A percentile compares a stretch with the other conserved stretches of the same genome.
Evolutionary conservation across 495 filamentous ascomycete species (phyloP).

Genomic region (Apodospora peruviana): DNA sequence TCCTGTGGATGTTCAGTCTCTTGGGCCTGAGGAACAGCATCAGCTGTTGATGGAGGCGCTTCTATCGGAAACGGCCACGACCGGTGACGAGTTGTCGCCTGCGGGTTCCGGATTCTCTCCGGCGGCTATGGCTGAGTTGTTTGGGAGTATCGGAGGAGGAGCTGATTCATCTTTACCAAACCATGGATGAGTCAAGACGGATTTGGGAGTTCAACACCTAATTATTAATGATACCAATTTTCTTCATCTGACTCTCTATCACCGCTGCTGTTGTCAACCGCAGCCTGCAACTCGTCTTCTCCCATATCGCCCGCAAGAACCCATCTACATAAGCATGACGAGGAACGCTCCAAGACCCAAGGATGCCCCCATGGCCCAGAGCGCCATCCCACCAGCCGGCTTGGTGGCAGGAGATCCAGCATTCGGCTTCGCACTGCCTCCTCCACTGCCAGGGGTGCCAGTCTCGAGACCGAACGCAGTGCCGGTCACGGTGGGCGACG

Average conservation of each 20-base stretch:
- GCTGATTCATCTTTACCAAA: too few species aligned
- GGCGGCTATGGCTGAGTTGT: background rate
- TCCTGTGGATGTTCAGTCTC: too few species aligned
- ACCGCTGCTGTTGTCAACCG: too few species aligned
- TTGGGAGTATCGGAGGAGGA: too few species aligned
- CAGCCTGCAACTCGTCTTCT: background rate
- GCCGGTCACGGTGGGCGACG: background rate
- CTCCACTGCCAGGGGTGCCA: background rate
- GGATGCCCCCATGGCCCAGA: background rate
- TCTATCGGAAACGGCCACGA: background rate
- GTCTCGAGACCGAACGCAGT: background rate
- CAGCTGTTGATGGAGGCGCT: background rate
- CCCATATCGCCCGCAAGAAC: background rate
- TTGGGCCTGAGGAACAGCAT: background rate
- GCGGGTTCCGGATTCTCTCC: background rate
- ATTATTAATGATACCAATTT: too few species aligned
- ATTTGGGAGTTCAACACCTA: too few species aligned
- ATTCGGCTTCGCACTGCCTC: background rate
- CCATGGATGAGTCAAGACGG: too few species aligned
- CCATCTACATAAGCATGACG: background rate
- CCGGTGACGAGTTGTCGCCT: background rate
- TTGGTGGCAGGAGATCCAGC: background rate
- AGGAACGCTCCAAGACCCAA: background rate
- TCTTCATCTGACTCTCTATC: too few species aligned
- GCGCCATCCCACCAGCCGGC: background rate